Evolutionary conservation across 78 protist genomes (phyloP).

Genomic region (slime mould (Dictyostelium discoideum)): DNA sequence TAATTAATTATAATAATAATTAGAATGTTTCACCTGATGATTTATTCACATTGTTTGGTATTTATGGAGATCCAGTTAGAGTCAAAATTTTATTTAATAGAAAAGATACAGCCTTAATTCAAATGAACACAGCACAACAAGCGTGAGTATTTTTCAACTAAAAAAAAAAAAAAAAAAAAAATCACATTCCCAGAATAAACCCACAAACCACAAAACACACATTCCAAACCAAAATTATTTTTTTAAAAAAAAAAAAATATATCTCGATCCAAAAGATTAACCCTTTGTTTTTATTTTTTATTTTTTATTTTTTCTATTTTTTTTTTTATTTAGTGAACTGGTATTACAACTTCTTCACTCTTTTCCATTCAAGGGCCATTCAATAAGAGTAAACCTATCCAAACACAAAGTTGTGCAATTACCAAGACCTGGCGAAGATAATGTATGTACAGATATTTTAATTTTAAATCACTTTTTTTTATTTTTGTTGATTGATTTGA

Average conservation of each 20-base stretch:
- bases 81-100: slow-evolving; percentile 89
- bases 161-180: slow-evolving; percentile 10
- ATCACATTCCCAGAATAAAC: not conserved
- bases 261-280: not conserved
- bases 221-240: not conserved
- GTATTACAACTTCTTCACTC: slow-evolving; percentile 54
- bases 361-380: slow-evolving; percentile 55
- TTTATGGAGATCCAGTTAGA: slow-evolving; percentile 89
- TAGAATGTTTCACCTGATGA: slow-evolving; percentile 75
- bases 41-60: slow-evolving; percentile 88
- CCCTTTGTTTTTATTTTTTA: not conserved
- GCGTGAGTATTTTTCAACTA: slow-evolving; percentile 48
- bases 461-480: not conserved
- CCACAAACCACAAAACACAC: not conserved
- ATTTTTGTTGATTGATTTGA: not conserved
- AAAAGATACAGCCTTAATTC: slow-evolving; percentile 89
- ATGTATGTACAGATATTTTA: slow-evolving; percentile 18
- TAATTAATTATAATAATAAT: not conserved
- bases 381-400: slow-evolving; percentile 22
- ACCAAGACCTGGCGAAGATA: slow-evolving; percentile 64
- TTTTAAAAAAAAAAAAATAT: not conserved
- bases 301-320: not conserved
- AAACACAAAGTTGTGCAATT: slow-evolving; percentile 48
- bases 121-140: slow-evolving; percentile 72
- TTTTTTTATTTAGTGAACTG: slow-evolving; percentile 9